Conservation (phyloP, 306 rosid species). For the Alnus rubra region DNA sequence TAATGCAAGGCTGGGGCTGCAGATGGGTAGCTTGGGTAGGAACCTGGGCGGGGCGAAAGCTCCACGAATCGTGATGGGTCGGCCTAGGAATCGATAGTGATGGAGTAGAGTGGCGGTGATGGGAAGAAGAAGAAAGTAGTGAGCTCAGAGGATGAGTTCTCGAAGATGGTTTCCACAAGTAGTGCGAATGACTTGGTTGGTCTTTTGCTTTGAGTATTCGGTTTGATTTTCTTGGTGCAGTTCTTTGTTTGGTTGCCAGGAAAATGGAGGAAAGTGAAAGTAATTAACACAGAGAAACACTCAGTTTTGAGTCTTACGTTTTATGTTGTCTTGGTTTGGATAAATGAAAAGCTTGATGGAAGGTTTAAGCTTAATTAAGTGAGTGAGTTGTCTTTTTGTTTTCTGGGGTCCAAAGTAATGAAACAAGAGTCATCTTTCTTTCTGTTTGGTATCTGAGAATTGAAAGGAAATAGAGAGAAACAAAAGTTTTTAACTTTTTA, state of each 20-base stretch:
- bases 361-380: neutral
- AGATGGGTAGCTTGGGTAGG: conserved; percentile 41
- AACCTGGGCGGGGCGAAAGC: conserved; percentile 32
- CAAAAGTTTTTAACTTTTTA: neutral
- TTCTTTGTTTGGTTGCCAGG: conserved; percentile 7
- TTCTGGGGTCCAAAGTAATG: neutral
- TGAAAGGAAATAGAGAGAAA: neutral
- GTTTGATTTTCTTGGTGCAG: conserved; percentile 18
- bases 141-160: conserved; percentile 68
- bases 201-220: conserved; percentile 3
- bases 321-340: neutral
- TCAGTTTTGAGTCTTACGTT: neutral
- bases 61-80: conserved; percentile 52
- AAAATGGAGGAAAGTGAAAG: neutral
- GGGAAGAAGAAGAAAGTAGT: conserved; percentile 61
- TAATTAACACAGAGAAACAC: neutral
- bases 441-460: neutral
- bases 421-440: neutral
- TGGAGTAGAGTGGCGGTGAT: conserved; percentile 55
- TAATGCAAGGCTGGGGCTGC: conserved; percentile 42
- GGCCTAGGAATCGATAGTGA: conserved; percentile 68
- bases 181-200: conserved; percentile 62
- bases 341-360: neutral
- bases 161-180: conserved; percentile 61
- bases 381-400: neutral